Percentiles rank a stretch among this genome's conserved stretches.
Evolutionary conservation across 148 eudicot species (phyloP).

Genomic region (Tetragonia tetragonoides): DNA sequence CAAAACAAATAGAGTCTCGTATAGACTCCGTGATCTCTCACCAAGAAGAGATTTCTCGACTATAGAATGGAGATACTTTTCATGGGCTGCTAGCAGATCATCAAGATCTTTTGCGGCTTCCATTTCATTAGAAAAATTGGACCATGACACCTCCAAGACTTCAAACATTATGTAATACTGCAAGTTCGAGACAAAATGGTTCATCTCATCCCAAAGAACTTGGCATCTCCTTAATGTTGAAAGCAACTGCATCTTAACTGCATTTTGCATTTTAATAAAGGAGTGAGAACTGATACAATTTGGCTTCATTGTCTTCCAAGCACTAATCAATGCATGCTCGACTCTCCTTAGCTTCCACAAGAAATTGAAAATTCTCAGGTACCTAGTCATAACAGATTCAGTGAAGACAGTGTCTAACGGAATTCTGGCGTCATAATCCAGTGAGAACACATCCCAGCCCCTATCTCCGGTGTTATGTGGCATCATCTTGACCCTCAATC

Average conservation of each 20-base stretch:
- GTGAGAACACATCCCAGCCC: conserved; percentile 98
- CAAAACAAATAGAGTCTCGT: conserved; percentile 66
- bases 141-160: conserved; percentile 98
- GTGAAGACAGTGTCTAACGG: conserved; percentile 87
- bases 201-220: conserved; percentile 98
- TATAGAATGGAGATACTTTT: conserved; percentile 85
- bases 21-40: conserved; percentile 67
- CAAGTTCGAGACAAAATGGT: conserved; percentile 88
- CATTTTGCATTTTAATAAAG: conserved; percentile 58
- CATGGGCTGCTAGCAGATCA: conserved; percentile 95
- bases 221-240: conserved; percentile 81
- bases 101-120: conserved; percentile 96
- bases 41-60: conserved; percentile 96
- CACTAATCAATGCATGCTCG: conserved; percentile 89
- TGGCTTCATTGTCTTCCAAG: conserved; percentile 96
- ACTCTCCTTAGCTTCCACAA: conserved; percentile 98
- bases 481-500: conserved; percentile 96
- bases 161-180: conserved; percentile 99
- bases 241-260: conserved; percentile 68
- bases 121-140: conserved; percentile 76
- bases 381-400: conserved; percentile 88
- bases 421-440: conserved; percentile 89
- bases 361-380: conserved; percentile 82
- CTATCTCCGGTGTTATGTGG: conserved; percentile 89
- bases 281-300: conserved; percentile 73